phyloP scores from a whole-genome alignment of 2,329 filamentous ascomycete genomes.

The Aspergillus nomiae region DNA sequence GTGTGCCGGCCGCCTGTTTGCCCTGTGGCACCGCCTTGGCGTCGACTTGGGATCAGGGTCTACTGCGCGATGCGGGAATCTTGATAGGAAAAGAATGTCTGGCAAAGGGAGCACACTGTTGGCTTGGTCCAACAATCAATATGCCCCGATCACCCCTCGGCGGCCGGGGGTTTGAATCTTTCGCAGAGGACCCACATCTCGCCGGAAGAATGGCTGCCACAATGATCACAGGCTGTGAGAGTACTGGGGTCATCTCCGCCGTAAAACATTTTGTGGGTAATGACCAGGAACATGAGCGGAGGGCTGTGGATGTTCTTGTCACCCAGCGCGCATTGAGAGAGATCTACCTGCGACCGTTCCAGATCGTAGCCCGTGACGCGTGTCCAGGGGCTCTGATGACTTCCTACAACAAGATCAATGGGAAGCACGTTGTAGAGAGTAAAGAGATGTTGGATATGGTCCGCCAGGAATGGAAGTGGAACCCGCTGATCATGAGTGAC shows the following conservation, averaged over 20 bases:
- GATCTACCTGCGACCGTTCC: constrained; percentile 61
- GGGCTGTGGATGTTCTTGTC: constrained; percentile 32
- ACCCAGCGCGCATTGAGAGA: constrained; percentile 56
- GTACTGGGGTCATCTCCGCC: constrained; percentile 68
- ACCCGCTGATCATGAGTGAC: constrained; percentile 38
- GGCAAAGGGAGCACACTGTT: constrained; percentile 60
- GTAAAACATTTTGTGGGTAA: constrained; percentile 61
- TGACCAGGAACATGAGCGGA: constrained; percentile 36
- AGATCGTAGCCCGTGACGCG: constrained; percentile 56
- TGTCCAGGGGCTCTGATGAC: constrained; percentile 57
- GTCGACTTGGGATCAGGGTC: constrained; percentile 58
- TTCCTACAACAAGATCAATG: constrained; percentile 55
- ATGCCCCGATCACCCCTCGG: constrained; percentile 58
- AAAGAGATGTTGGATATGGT: constrained; percentile 31
- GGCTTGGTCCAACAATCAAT: constrained; percentile 65
- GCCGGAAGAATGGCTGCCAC: constrained; percentile 22
- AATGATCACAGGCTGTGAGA: constrained; percentile 65
- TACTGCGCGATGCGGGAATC: constrained; percentile 60
- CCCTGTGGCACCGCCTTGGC: constrained; percentile 62
- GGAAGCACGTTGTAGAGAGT: constrained; percentile 38
- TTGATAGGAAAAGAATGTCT: constrained; percentile 68
- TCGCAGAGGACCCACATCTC: constrained; percentile 29
- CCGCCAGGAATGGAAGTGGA: constrained; percentile 36
- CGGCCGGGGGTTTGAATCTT: constrained; percentile 31
- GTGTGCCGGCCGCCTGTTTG: constrained; percentile 61